These are phyloP conservation scores for Austroboletus novae-zelandiae DNA, from an alignment of 1,284 basidiomycete genomes.

Conservation along the genomic window DNA sequence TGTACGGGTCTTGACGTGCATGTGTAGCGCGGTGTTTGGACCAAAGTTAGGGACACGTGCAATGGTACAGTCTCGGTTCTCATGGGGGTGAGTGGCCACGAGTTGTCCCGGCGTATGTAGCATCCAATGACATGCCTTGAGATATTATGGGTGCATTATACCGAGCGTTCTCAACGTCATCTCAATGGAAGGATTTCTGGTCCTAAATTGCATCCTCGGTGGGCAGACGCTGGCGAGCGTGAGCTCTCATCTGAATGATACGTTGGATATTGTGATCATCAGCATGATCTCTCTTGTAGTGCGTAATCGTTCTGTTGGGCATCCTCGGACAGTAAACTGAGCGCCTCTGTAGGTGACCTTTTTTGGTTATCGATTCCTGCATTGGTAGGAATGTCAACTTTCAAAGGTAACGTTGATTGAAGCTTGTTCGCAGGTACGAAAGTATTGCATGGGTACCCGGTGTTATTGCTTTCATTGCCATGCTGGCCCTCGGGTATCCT, in stretches of 20 bases:
- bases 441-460: slow-evolving; percentile 67
- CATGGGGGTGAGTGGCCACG: slow-evolving; percentile 41
- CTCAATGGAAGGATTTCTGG: slow-evolving; percentile 64
- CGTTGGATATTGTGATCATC: slow-evolving; percentile 78
- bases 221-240: slow-evolving; percentile 70
- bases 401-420: not conserved
- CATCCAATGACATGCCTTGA: slow-evolving; percentile 23
- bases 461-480: slow-evolving; percentile 61
- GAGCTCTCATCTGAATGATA: slow-evolving; percentile 46
- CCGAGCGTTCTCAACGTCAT: slow-evolving; percentile 66
- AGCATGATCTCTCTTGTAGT: slow-evolving; percentile 64
- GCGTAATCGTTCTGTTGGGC: slow-evolving; percentile 14
- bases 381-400: slow-evolving; percentile 38
- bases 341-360: slow-evolving; percentile 42
- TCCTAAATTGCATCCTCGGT: slow-evolving; percentile 73
- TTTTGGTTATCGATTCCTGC: slow-evolving; percentile 63
- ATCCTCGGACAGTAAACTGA: slow-evolving; percentile 6
- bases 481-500: slow-evolving; percentile 54
- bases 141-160: slow-evolving; percentile 61
- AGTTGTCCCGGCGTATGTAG: not conserved
- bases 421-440: slow-evolving; percentile 41
- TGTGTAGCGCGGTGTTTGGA: slow-evolving; percentile 51
- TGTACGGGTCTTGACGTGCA: slow-evolving; percentile 5
- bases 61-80: slow-evolving; percentile 62
- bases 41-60: slow-evolving; percentile 59